Percentiles rank a stretch among this genome's conserved stretches.
Evolutionary conservation across 2,329 filamentous ascomycete species (phyloP).

Genomic region (Xylariaceae sp.): DNA sequence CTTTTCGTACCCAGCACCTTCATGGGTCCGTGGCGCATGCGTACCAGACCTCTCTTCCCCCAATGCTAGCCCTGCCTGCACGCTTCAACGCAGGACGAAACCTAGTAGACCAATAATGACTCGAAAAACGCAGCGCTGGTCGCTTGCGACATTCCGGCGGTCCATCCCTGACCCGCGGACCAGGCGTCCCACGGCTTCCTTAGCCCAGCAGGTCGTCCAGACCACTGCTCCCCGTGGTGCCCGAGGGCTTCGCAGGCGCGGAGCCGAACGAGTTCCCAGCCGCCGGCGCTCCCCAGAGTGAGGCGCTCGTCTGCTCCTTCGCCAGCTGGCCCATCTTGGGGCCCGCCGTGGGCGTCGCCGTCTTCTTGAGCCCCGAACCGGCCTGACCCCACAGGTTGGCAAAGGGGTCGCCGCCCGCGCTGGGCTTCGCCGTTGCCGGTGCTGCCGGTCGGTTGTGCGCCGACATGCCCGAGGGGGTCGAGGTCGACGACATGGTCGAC

Average conservation of each 20-base stretch:
- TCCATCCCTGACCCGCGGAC: too few relatives aligned
- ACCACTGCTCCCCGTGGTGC: slow-evolving; percentile 18
- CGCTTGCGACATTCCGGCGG: too few relatives aligned
- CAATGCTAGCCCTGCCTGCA: too few relatives aligned
- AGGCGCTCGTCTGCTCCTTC: slow-evolving; percentile 94
- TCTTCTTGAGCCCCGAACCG: slow-evolving; percentile 69
- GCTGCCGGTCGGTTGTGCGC: slow-evolving; percentile 39
- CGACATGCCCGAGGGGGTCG: slow-evolving; percentile 28
- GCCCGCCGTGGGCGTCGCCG: slow-evolving; percentile 52
- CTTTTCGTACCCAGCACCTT: not conserved
- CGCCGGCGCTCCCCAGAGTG: slow-evolving; percentile 79
- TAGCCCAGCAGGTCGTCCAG: slow-evolving; percentile 26
- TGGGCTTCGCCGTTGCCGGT: slow-evolving; percentile 42
- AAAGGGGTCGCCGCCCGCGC: slow-evolving; percentile 73
- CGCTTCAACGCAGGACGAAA: too few relatives aligned
- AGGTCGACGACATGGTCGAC: slow-evolving; percentile 14
- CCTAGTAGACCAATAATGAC: too few relatives aligned
- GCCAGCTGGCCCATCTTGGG: slow-evolving; percentile 87
- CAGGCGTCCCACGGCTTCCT: too few relatives aligned
- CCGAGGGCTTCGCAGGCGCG: slow-evolving; percentile 16
- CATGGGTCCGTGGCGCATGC: too few relatives aligned
- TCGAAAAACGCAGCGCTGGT: too few relatives aligned
- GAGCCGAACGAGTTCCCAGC: too few relatives aligned
- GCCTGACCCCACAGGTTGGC: slow-evolving; percentile 77
- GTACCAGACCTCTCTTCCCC: too few relatives aligned